Base-by-base conservation (phyloP, 768 basidiomycete species). In the Lyophyllum atratum region DNA sequence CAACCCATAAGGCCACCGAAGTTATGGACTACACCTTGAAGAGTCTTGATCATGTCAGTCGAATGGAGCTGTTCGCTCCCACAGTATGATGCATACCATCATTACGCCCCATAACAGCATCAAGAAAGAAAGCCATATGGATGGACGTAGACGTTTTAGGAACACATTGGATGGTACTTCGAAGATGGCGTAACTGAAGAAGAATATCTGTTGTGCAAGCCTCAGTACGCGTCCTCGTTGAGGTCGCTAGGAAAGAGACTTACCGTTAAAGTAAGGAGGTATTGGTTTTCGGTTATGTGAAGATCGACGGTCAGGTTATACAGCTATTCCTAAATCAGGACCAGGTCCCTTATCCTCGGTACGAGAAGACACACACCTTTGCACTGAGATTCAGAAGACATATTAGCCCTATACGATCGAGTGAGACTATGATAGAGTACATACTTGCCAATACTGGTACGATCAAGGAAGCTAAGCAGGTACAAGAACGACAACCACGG, bases 131-230 rank as follows among this genome's bases (percentile, higher is more conserved):
- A 93, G 73, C 90, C 90, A 92, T 33, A 93, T 69, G 3, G 89
- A 90, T 0, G 90, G 91, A 0, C 89, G 79, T 29, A 90, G 76
- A 31, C 87, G 82, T 66, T 90, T 90, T 49, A 90, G 72, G 66
- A 89, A 84, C 2, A 89, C 71, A 58, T 90, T 90, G 14, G 86
- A 88, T 2, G 90, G 90, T 26, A 90, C 86, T 78, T 91, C 87
- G 58, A 92, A 92, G 25, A 90, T 65, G 2, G 86, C 79, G 64
- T 92, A 91, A 50, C 85, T 79, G 72, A 85, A 82, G 70, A 83
- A 84, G 62, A 84, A 76, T 47, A 75, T 72, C 74, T 62, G 49
- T 44, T 52, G 46, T 34, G 11, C n/a, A 28, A 39, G 4, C 14
- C 15, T 33, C 28, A 42, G 40, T 55, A 54, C 31, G 24, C 24